These are phyloP conservation scores for Hypseocharis bilobata DNA, from an alignment of 441 rosid species.

Conservation along the genomic window DNA sequence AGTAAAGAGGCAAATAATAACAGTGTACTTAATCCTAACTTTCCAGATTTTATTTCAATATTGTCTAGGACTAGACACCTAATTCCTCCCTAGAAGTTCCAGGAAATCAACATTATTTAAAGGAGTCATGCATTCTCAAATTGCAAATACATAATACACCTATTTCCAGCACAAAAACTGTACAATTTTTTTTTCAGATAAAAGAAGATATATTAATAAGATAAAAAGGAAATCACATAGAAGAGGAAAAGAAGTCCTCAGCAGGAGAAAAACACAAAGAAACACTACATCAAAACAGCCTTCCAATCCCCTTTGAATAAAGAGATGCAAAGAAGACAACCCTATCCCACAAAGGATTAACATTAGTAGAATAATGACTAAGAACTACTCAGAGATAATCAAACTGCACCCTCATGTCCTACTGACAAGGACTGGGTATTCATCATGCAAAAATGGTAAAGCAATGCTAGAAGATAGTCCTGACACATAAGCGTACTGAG, in stretches of 20 bases:
- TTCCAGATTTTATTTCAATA: neutral
- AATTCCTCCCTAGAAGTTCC: neutral
- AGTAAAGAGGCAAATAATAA: neutral
- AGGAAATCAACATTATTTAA: neutral
- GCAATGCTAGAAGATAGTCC: neutral
- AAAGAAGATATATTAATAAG: too few species aligned
- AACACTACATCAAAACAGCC: too few species aligned
- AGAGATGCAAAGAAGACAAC: too few species aligned
- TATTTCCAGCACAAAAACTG: too few species aligned
- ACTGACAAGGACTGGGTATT: neutral
- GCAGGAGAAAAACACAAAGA: too few species aligned
- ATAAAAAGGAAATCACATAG: too few species aligned
- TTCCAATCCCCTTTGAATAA: too few species aligned
- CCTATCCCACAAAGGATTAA: too few species aligned
- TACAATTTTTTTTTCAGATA: too few species aligned
- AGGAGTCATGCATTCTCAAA: neutral
- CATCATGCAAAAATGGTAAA: neutral
- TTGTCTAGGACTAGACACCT: neutral
- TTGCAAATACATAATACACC: neutral
- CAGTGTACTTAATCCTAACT: neutral
- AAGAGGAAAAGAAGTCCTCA: too few species aligned
- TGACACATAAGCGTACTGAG: neutral
- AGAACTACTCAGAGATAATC: neutral
- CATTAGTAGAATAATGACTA: neutral
- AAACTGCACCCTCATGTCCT: neutral